Evolutionary conservation across 192 early-diverging fungal species (phyloP), one percentile per base, ranked within the genome.

Genomic region (Thamnidium elegans): DNA sequence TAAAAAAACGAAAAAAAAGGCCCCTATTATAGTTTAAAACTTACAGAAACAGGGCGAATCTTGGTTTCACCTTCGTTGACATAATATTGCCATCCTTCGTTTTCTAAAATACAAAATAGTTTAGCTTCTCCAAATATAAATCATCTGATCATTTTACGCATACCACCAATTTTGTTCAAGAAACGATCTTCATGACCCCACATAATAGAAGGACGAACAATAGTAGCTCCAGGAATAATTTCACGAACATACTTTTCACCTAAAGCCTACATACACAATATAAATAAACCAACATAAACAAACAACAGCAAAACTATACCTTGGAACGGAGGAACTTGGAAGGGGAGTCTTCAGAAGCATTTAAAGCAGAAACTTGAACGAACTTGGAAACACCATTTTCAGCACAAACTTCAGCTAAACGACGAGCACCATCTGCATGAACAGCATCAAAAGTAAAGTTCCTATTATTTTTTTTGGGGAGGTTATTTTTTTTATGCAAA

Each of bases 111-210:
- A 2, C 3, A 15, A 59, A 73, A 47, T 66, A 48, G 26, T 26
- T 26, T 7, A 36, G 34, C 34, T 36, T 3, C 34, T 52, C 8
- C 14, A 3, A 5, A 17, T 48, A 19, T 47, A 47, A 7, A 30
- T 34, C 5, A 55, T 32, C 26, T 34, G 7, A 26, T 14, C 52
- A 2, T 9, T 30, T 9, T 54, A 9, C 3, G 9, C 3, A n/a
- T 71, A 79, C 79, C 80, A 65, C 92, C 93, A 50, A 95, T 86
- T 75, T 89, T 84, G 80, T 94, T 94, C 77, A 92, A 87, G 81
- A 99, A 93, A 62, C 87, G 79, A 80, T 97, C 95, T 72, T 99
- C 97, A 63, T 87, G 78, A 53, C 97, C 97, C 61, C 88, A 95
- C 79, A 97, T 88, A 45, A 80, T 86, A 34, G 85, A 84, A 20